A percentile compares a stretch with the other conserved stretches of the same genome.
Evolutionary conservation across 1,139 yeast species (phyloP).

Genomic region (Kodamaea suecica): DNA sequence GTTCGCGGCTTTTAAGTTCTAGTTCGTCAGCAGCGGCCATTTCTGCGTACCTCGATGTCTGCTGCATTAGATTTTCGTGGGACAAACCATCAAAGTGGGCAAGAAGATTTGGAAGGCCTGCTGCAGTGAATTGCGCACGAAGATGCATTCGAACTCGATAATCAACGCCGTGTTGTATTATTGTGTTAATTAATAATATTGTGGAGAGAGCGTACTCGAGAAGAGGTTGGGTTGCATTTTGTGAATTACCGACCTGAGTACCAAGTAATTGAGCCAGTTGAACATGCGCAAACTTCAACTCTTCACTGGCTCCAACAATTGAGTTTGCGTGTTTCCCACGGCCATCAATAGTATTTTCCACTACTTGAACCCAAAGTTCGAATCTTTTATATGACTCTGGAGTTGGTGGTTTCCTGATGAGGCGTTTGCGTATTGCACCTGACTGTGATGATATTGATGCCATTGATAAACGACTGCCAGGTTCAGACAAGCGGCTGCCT

Average conservation of each 20-base stretch:
- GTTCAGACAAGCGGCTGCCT: conserved; percentile 3
- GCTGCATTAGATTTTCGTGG: conserved; percentile 62
- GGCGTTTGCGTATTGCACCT: conserved; percentile 18
- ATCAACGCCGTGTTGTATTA: conserved; percentile 65
- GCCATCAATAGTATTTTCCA: conserved; percentile 76
- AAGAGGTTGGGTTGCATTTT: conserved; percentile 46
- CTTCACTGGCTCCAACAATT: conserved; percentile 91
- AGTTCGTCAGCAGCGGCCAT: conserved; percentile 69
- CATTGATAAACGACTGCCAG: conserved; percentile 3
- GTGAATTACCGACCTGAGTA: too few relatives aligned
- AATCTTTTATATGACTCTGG: conserved; percentile 54
- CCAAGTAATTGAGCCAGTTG: conserved; percentile 48
- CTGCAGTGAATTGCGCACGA: conserved; percentile 72
- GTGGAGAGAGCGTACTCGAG: conserved; percentile 80
- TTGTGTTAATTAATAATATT: conserved; percentile 69
- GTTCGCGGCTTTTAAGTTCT: conserved; percentile 58
- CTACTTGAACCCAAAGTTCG: conserved; percentile 80
- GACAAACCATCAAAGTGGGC: conserved; percentile 60
- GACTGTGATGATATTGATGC: background rate
- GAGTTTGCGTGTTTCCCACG: conserved; percentile 84
- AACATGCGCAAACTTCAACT: conserved; percentile 59
- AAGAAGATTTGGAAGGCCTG: conserved; percentile 68
- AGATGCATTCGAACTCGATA: conserved; percentile 68
- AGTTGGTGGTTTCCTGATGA: conserved; percentile 41
- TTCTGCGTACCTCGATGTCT: conserved; percentile 62